Base-by-base conservation (phyloP, 495 filamentous ascomycete species). In the Bathelium albidoporum region DNA sequence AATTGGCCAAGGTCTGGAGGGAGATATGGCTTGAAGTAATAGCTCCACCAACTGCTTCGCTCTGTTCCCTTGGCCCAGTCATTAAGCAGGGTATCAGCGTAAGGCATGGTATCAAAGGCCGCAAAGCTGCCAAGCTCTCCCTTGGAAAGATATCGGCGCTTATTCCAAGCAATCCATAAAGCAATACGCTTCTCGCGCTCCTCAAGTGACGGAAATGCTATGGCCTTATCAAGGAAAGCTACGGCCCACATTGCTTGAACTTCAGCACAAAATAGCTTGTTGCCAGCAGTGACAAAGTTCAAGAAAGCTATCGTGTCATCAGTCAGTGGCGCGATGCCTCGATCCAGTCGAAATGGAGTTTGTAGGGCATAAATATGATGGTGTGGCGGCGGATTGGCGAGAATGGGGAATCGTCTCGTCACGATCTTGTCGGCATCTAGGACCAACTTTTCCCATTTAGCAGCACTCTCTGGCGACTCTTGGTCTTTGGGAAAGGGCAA, bases 191-290 rank as follows among this genome's bases (percentile, higher is more conserved):
- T 28, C 63, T 72, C 67, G 68, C 67, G 71, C 22, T 70, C 64
- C 44, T 68, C 70, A 32, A 16, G 22, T 16, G 70, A 71, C 39
- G 66, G 66, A 5, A 68, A 55, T 12, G 12, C 14, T 31, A 65
- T 22, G 5, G 7, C 32, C 22, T 70, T 66, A 61, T 80, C 77
- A n/a, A 76, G 68, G 53, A 67, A 75, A 16, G 76, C 77, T 14
- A 73, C 74, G 22, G 76, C 76, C 73, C 75, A 80, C 14, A 78
- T 72, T 10, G 77, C 68, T 64, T 80, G 79, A 20, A 69, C 71
- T 64, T 78, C 75, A 32, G 73, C 75, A 11, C 64, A 71, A 62
- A 68, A 69, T 64, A 77, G 77, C 45, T 71, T 66, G 52, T 77
- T 78, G 1, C 68, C 63, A 11, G 75, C 59, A 10, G 62, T 32